Evolutionary conservation across 345 rosid genomes (phyloP).

Genomic region (Camelina sativa): DNA sequence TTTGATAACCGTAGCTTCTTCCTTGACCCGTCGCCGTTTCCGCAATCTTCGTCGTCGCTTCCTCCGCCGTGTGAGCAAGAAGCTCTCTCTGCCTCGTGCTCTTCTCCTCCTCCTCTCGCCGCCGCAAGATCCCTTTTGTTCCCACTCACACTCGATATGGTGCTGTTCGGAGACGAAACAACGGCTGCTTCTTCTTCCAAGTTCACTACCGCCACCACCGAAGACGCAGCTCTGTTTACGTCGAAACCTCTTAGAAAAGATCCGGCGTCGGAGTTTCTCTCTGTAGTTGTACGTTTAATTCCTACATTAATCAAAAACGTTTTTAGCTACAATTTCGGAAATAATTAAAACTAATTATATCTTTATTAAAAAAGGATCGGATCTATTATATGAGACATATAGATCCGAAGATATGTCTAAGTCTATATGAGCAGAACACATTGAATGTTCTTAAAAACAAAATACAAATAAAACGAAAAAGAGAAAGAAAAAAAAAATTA

Average conservation of each 20-base stretch:
- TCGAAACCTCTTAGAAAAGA: slow-evolving; percentile 59
- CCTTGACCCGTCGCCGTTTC: slow-evolving; percentile 65
- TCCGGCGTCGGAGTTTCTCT: slow-evolving; percentile 49
- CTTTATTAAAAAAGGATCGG: background rate
- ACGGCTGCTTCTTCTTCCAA: slow-evolving; percentile 58
- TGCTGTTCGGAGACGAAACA: slow-evolving; percentile 84
- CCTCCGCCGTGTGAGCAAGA: slow-evolving; percentile 63
- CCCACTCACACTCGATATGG: slow-evolving; percentile 78
- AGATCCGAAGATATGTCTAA: background rate
- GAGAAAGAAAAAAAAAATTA: slow-evolving; percentile 16
- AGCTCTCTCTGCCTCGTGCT: slow-evolving; percentile 64
- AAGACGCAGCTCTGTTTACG: slow-evolving; percentile 54
- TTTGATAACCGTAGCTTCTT: slow-evolving; percentile 85
- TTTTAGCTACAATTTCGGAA: background rate
- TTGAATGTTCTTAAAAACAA: no score
- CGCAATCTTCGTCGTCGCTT: slow-evolving; percentile 77
- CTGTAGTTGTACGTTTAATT: slow-evolving; percentile 40
- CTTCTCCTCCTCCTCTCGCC: slow-evolving; percentile 45
- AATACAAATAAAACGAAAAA: background rate
- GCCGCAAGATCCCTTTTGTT: slow-evolving; percentile 64
- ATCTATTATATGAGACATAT: slow-evolving; percentile 16
- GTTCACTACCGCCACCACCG: slow-evolving; percentile 35
- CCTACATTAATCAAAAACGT: slow-evolving; percentile 8
- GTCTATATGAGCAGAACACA: no score
- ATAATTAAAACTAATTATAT: background rate